Evolutionary conservation across 1,284 basidiomycete species (phyloP).

Genomic region (Inonotus obliquus): DNA sequence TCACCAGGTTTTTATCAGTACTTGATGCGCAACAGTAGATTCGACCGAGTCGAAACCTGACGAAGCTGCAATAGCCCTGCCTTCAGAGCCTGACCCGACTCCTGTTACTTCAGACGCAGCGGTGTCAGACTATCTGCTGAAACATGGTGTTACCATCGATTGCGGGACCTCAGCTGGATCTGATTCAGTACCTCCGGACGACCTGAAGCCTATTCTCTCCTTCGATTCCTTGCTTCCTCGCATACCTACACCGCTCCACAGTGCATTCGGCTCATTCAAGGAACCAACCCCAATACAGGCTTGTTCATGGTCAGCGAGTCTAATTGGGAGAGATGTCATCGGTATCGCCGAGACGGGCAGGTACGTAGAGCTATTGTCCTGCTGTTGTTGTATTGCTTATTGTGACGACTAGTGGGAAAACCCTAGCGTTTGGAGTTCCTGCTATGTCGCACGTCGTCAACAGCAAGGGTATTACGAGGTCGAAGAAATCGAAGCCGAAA

Average conservation of each 20-base stretch:
- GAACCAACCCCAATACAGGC: conserved; percentile 96
- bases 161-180: conserved; percentile 33
- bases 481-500: conserved; percentile 25
- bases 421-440: conserved; percentile 93
- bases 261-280: conserved; percentile 69
- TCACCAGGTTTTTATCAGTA: background rate
- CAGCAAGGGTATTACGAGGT: conserved; percentile 25
- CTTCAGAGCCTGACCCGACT: conserved; percentile 14
- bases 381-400: background rate
- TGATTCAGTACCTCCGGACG: conserved; percentile 23
- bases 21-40: background rate
- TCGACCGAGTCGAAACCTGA: too few relatives aligned
- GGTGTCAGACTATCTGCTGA: conserved; percentile 59
- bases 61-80: too few relatives aligned
- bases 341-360: conserved; percentile 98
- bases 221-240: conserved; percentile 66
- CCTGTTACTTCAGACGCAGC: conserved; percentile 35
- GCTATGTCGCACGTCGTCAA: conserved; percentile 67
- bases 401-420: conserved; percentile 72
- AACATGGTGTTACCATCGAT: conserved; percentile 74
- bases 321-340: conserved; percentile 84
- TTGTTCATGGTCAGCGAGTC: conserved; percentile 89
- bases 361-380: conserved; percentile 31
- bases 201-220: conserved; percentile 67
- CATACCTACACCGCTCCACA: conserved; percentile 58